Evolutionary conservation across 2,329 filamentous ascomycete species (phyloP).

Genomic region (Botrytis galanthina): DNA sequence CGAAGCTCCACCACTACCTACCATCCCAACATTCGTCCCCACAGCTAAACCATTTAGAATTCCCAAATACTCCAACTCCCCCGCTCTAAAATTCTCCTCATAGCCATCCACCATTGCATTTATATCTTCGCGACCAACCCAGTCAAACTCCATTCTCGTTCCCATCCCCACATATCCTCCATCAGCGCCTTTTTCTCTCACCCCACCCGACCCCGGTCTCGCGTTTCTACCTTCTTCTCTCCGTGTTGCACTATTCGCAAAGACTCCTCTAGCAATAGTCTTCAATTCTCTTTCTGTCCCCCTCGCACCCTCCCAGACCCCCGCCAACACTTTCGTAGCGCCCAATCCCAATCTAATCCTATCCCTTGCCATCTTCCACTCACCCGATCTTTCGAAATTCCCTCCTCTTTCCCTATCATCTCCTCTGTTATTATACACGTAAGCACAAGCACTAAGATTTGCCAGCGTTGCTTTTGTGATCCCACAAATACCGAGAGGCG

Average conservation of each 20-base stretch:
- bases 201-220: not conserved
- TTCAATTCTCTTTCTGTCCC: constrained; percentile 51
- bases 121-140: not conserved
- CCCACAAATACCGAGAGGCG: constrained; percentile 56
- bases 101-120: not conserved
- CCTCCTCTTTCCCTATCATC: not conserved
- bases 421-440: constrained; percentile 38
- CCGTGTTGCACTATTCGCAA: not conserved
- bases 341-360: constrained; percentile 58
- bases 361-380: constrained; percentile 48
- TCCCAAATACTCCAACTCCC: constrained; percentile 9
- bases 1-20: no score
- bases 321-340: constrained; percentile 53
- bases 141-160: not conserved
- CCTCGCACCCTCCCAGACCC: constrained; percentile 56
- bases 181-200: not conserved
- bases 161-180: not conserved
- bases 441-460: constrained; percentile 59
- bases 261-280: constrained; percentile 28
- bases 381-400: constrained; percentile 31
- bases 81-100: not conserved
- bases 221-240: not conserved
- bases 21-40: not conserved
- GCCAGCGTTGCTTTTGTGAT: constrained; percentile 56
- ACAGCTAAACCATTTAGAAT: not conserved